Conservation (phyloP, 1,284 basidiomycete species). For the Melampsora larici-populina region DNA sequence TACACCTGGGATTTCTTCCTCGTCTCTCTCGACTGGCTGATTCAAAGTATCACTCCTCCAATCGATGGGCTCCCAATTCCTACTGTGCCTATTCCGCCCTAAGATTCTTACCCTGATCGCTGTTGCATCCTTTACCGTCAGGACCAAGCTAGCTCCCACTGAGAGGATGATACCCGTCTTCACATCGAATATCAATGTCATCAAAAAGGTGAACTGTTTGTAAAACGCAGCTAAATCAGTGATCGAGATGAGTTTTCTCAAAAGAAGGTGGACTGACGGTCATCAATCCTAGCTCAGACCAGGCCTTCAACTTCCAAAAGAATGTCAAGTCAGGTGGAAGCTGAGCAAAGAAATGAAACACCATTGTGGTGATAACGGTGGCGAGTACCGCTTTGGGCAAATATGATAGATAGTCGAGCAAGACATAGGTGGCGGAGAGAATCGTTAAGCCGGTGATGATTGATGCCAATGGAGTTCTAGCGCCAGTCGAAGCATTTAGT, state of each 20-base stretch:
- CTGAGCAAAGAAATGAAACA: conserved; percentile 75
- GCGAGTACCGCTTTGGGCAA: conserved; percentile 78
- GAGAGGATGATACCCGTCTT: conserved; percentile 40
- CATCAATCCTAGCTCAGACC: conserved; percentile 40
- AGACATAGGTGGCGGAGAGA: conserved; percentile 77
- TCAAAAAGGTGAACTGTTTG: conserved; percentile 32
- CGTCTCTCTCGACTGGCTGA: conserved; percentile 71
- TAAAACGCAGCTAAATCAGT: neutral
- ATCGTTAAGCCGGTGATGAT: conserved; percentile 72
- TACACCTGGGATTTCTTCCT: conserved; percentile 68
- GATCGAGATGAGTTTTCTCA: neutral
- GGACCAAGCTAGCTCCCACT: conserved; percentile 35
- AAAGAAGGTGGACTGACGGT: conserved; percentile 61
- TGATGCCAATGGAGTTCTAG: conserved; percentile 79
- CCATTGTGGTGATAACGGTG: conserved; percentile 76
- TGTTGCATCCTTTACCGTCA: conserved; percentile 40
- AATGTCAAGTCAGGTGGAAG: conserved; percentile 78
- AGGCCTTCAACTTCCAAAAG: conserved; percentile 52
- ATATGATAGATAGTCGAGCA: conserved; percentile 72
- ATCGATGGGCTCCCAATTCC: conserved; percentile 71
- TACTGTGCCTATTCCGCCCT: conserved; percentile 74
- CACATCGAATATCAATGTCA: conserved; percentile 39
- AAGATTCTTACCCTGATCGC: conserved; percentile 41
- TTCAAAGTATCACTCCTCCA: conserved; percentile 33
- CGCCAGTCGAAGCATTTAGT: conserved; percentile 81